Base-by-base conservation (phyloP, 441 rosid genomes). In the Viola pubescens region DNA sequence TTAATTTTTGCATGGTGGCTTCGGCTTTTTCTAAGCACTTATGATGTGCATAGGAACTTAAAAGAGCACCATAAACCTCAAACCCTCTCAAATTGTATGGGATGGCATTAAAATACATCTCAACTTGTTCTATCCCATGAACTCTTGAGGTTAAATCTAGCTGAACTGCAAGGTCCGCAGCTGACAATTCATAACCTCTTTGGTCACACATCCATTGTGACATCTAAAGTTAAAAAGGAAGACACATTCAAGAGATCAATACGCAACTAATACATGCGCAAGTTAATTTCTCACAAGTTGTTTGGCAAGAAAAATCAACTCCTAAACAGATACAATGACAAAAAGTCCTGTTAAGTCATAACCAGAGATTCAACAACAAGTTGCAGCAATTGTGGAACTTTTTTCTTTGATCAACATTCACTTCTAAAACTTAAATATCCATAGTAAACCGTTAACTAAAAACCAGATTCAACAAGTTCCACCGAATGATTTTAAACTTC, bases 211-310 rank as follows among this genome's bases (percentile, higher is more conserved):
- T 7, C 54, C 54, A 51, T 51, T 51, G n/a, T 51, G 54, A 67
- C 42, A 79, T 50, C 87, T 82, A 12, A 46, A 7, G 34, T 26
- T 26, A 26, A 26, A 26, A 26, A 26, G 34, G 34, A 26, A 26
- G 34, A 26, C 34, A 26, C 3, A 2, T 26, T 26, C 2, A 26
- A 26, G 34, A 26, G 34, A 26, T 26, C 34, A 26, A 26, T 1
- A 26, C 34, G 2, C 34, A 26, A 26, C 34, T 26, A 26, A 26
- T 26, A 26, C 2, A 26, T 26, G 34, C 34, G 34, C 26, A 2
- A 26, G 3, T 26, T 26, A 26, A 26, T 26, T 26, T 26, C 34
- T 26, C 34, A 26, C 34, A 16, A 16, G 34, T 26, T 26, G 34
- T 26, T 26, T 26, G 34, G 34, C 34, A 26, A 26, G 34, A 26